phyloP scores from a whole-genome alignment of 2,329 filamentous ascomycete genomes.

The Fusarium pilosicola region DNA sequence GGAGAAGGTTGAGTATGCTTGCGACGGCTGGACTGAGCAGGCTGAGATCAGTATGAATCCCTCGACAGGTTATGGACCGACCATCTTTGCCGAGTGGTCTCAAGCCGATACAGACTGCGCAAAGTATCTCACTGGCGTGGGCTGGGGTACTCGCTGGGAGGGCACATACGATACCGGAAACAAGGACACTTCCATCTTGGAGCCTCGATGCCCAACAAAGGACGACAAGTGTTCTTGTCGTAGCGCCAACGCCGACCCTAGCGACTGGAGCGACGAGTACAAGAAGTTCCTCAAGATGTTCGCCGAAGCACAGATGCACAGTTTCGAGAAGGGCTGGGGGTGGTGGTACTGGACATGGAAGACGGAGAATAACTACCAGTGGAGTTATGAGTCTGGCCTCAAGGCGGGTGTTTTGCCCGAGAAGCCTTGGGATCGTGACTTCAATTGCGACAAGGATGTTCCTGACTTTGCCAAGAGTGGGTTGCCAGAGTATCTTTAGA shows the following conservation, averaged over 20 bases:
- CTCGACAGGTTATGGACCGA: conserved; percentile 86
- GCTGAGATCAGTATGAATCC: conserved; percentile 76
- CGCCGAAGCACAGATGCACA: conserved; percentile 94
- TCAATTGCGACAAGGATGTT: conserved; percentile 70
- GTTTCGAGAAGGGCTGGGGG: conserved; percentile 91
- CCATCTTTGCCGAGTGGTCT: conserved; percentile 95
- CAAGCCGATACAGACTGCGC: conserved; percentile 98
- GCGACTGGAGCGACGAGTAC: conserved; percentile 75
- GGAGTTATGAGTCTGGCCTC: conserved; percentile 89
- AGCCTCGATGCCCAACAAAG: conserved; percentile 77
- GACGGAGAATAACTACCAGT: conserved; percentile 86
- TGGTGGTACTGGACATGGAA: conserved; percentile 99
- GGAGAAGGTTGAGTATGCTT: conserved; percentile 87
- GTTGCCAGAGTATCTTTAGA: conserved; percentile 62
- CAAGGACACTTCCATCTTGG: conserved; percentile 67
- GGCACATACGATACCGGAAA: conserved; percentile 82
- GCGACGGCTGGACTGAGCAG: conserved; percentile 86
- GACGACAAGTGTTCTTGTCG: conserved; percentile 76
- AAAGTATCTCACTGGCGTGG: conserved; percentile 86
- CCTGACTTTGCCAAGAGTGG: conserved; percentile 60
- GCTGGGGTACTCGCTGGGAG: conserved; percentile 89
- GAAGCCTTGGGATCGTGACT: conserved; percentile 76
- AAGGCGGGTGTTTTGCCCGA: conserved; percentile 81
- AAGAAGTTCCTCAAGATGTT: conserved; percentile 89
- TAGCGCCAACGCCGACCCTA: conserved; percentile 77